Evolutionary conservation across 2,329 filamentous ascomycete species (phyloP).

Genomic region (Fusarium sp.): DNA sequence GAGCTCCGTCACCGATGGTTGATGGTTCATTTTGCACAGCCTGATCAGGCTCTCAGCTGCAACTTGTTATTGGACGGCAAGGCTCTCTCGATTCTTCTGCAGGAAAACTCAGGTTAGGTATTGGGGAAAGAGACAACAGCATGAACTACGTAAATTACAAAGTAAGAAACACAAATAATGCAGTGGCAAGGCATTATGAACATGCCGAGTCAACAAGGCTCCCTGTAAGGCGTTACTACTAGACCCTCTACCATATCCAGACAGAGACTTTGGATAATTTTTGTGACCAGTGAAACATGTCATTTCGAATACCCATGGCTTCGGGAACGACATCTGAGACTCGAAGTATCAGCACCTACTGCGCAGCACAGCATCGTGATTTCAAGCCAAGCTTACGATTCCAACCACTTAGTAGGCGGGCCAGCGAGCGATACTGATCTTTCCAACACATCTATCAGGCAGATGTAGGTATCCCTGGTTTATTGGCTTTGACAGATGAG

Average conservation of each 20-base stretch:
- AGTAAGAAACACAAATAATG: background rate
- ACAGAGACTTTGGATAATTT: accelerated
- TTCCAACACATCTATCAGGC: background rate
- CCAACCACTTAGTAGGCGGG: background rate
- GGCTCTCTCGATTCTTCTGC: background rate
- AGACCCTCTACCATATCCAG: too few species aligned
- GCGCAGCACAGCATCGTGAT: conserved; percentile 17
- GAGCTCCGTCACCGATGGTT: background rate
- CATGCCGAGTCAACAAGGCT: background rate
- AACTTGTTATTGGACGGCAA: background rate
- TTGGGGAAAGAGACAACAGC: background rate
- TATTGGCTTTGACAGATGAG: background rate
- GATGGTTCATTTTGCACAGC: background rate
- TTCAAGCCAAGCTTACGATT: conserved; percentile 20
- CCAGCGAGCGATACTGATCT: background rate
- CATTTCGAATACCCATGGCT: background rate
- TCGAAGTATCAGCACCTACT: conserved; percentile 14
- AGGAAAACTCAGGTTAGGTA: background rate
- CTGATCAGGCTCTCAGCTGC: background rate
- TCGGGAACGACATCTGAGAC: conserved; percentile 19
- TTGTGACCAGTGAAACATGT: background rate
- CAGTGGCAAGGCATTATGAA: background rate
- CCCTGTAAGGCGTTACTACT: background rate
- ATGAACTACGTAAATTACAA: background rate
- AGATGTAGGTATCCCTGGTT: background rate